Conservation (phyloP, 1,139 yeast genomes). For the Pichia sp. region DNA sequence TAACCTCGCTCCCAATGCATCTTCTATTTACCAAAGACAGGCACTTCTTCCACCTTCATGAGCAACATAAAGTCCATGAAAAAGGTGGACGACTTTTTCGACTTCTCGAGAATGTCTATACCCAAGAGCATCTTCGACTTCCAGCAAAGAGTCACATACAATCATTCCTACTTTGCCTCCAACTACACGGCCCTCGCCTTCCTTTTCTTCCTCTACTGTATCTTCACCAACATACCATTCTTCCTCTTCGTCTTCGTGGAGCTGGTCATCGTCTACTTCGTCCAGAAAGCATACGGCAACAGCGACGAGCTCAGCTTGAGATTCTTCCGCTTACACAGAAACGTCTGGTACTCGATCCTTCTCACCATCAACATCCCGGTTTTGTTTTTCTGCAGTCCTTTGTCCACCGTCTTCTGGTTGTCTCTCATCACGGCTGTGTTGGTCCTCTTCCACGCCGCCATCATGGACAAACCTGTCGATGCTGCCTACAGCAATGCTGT, state of each 20-base stretch:
- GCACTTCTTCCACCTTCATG: constrained; percentile 34
- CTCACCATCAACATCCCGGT: constrained; percentile 61
- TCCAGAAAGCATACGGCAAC: constrained; percentile 51
- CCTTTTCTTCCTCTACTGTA: constrained; percentile 26
- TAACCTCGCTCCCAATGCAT: no score
- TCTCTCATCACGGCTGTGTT: constrained; percentile 80
- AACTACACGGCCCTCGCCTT: constrained; percentile 47
- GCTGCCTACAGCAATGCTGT: constrained; percentile 80
- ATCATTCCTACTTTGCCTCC: constrained; percentile 51
- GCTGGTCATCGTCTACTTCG: constrained; percentile 62
- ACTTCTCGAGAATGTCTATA: constrained; percentile 47
- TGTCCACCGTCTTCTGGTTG: constrained; percentile 88
- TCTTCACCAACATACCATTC: constrained; percentile 43
- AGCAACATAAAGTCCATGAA: constrained; percentile 44
- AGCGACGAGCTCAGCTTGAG: constrained; percentile 72
- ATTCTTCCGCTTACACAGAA: constrained; percentile 57
- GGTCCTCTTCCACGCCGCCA: constrained; percentile 80
- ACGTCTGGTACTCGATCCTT: constrained; percentile 77
- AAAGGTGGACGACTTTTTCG: constrained; percentile 57
- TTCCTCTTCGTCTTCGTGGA: constrained; percentile 67
- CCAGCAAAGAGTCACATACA: constrained; percentile 50
- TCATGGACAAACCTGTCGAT: constrained; percentile 95
- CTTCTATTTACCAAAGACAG: constrained; percentile 21
- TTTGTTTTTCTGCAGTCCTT: constrained; percentile 80
- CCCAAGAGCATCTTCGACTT: constrained; percentile 50